Base-by-base conservation (phyloP, 441 rosid species). In the Brassica balearica region DNA sequence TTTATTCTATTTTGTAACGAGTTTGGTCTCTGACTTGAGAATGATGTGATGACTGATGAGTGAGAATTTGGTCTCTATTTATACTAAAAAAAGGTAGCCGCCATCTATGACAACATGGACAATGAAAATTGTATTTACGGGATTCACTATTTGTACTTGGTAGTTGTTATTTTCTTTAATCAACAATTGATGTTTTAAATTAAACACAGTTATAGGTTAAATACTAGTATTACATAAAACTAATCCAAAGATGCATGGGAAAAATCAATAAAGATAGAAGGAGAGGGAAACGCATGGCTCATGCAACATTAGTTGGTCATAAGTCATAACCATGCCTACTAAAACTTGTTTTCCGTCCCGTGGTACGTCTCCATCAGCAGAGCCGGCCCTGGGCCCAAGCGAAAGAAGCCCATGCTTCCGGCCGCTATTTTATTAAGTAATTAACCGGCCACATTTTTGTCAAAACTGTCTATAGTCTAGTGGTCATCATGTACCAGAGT, bases 231-330 rank as follows among this genome's bases (percentile, higher is more conserved):
- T 38, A 38, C 43, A 38, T 34, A 34, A 46, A 67, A 29, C 41
- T 27, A 63, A 27, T 27, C 32, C 32, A 27, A 27, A 27, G 32
- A 27, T 27, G 32, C 32, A 27, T 27, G 32, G 32, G 32, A 27
- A 27, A 27, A 27, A 27, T 27, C 32, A 27, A 27, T 27, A 27
- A 27, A 27, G 32, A 27, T 27, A 27, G 32, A 27, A 27, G 32
- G 6, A 27, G 32, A 27, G 32, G 59, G 59, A 36, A 25, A 51
- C 27, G 23, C 10, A 68, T 48, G 61, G 23, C 14, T 68, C 72
- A 68, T 68, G 72, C 72, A 68, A 48, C 72, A 23, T 41, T 43
- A n/a, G 60, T 8, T 27, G 60, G 41, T 27, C 66, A n/a, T n/a
- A 12, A 61, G 41, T 27, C 66, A n/a, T n/a, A 12, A 61, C 25